These are phyloP conservation scores for Skeletonema costatum DNA, from an alignment of 108 stramenopile species.

Conservation along the genomic window DNA sequence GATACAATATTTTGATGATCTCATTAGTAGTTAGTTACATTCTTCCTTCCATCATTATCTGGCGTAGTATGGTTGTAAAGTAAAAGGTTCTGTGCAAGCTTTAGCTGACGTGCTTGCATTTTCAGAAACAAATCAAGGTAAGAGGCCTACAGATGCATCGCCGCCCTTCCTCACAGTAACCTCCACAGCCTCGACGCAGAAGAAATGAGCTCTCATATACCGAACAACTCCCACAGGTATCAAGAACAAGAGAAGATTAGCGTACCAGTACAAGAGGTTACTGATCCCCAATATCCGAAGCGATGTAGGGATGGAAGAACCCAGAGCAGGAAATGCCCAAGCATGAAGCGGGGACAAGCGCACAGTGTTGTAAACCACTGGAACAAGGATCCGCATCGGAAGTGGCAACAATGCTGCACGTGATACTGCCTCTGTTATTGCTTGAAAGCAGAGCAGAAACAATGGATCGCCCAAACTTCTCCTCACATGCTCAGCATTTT, in stretches of 20 bases:
- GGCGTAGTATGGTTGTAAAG: neutral
- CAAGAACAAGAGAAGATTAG: conserved; percentile 73
- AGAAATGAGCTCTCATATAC: conserved; percentile 78
- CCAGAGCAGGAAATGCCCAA: conserved; percentile 44
- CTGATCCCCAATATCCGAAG: conserved; percentile 51
- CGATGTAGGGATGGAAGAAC: conserved; percentile 6
- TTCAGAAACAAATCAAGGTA: conserved; percentile 27
- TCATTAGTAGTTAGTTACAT: neutral
- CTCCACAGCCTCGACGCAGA: conserved; percentile 73
- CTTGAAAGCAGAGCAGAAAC: conserved; percentile 73
- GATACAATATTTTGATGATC: neutral
- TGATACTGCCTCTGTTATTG: conserved; percentile 53
- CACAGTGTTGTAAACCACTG: conserved; percentile 62
- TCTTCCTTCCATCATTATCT: neutral
- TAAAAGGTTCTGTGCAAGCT: neutral
- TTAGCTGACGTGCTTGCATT: neutral
- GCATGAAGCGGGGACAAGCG: conserved; percentile 60
- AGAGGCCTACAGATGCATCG: conserved; percentile 67
- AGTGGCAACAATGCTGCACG: conserved; percentile 51
- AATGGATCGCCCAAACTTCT: conserved; percentile 43
- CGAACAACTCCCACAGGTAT: conserved; percentile 70
- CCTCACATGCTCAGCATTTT: conserved; percentile 17
- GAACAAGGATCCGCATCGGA: conserved; percentile 73
- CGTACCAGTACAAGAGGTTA: conserved; percentile 67
- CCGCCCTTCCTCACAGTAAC: conserved; percentile 62